Evolutionary conservation across 306 rosid genomes (phyloP).

Genomic region (Acacia crassicarpa): DNA sequence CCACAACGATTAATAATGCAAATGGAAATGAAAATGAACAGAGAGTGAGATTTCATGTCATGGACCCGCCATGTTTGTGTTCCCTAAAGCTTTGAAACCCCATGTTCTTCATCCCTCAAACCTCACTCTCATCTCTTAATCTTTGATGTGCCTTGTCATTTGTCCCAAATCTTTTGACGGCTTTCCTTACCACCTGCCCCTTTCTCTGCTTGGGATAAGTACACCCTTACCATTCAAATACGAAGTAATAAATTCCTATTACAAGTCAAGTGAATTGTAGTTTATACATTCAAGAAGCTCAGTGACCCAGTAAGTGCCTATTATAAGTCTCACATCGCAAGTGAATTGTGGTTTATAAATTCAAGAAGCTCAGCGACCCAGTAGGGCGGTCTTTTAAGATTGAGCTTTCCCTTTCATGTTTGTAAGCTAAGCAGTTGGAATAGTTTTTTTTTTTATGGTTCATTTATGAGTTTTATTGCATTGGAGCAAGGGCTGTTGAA

Average conservation of each 20-base stretch:
- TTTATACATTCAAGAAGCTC: too few relatives aligned
- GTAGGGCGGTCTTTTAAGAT: too few relatives aligned
- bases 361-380: too few relatives aligned
- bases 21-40: not conserved
- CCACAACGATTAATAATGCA: not conserved
- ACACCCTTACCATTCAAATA: too few relatives aligned
- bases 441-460: not conserved
- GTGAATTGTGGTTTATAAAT: too few relatives aligned
- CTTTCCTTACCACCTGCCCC: too few relatives aligned
- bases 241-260: too few relatives aligned
- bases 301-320: fast-evolving
- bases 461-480: slow-evolving; percentile 5
- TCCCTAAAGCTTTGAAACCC: slow-evolving; percentile 62
- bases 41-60: not conserved
- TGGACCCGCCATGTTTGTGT: slow-evolving; percentile 43
- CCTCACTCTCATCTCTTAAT: not conserved
- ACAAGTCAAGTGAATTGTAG: too few relatives aligned
- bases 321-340: too few relatives aligned
- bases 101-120: slow-evolving; percentile 43
- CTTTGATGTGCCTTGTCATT: not conserved
- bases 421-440: too few relatives aligned
- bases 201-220: too few relatives aligned
- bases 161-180: not conserved
- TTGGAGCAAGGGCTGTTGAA: slow-evolving; percentile 25
- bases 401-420: too few relatives aligned